These are phyloP conservation scores for Trypanosoma rangeli DNA, from an alignment of 208 protist species.

Conservation along the genomic window DNA sequence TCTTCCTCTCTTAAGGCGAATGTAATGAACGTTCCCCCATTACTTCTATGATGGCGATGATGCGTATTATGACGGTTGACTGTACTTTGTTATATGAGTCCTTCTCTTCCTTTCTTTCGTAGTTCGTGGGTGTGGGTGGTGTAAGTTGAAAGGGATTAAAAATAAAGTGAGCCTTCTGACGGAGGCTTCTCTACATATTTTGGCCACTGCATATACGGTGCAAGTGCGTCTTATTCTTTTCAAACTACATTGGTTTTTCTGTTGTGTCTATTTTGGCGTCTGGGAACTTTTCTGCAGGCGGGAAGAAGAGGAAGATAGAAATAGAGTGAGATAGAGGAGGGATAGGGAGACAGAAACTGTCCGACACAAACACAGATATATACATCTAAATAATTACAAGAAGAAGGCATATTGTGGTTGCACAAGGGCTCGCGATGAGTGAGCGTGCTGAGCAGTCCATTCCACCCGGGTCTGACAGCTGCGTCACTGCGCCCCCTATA, in stretches of 20 bases:
- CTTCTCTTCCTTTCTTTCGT: neutral
- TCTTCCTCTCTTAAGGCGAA: neutral
- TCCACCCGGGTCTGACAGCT: constrained; percentile 6
- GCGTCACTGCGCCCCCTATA: neutral
- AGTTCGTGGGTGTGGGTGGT: neutral
- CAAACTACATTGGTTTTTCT: neutral
- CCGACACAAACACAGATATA: too few relatives aligned
- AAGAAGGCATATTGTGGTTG: neutral
- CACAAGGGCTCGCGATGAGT: neutral
- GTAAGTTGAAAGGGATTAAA: neutral
- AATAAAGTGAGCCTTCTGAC: neutral
- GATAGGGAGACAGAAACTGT: too few relatives aligned
- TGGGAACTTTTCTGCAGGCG: neutral
- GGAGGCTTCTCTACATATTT: neutral
- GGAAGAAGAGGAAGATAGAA: neutral
- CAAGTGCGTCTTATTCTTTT: neutral
- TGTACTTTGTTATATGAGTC: neutral
- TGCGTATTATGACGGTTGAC: too few relatives aligned
- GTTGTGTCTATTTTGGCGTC: neutral
- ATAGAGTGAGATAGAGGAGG: too few relatives aligned
- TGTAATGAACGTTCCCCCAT: neutral
- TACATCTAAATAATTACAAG: neutral
- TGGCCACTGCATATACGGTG: neutral
- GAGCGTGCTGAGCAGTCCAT: constrained; percentile 9
- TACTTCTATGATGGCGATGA: too few relatives aligned